phyloP scores from a whole-genome alignment of 176 grass and related monocot species.

The Dendrocalamus sinicus region DNA sequence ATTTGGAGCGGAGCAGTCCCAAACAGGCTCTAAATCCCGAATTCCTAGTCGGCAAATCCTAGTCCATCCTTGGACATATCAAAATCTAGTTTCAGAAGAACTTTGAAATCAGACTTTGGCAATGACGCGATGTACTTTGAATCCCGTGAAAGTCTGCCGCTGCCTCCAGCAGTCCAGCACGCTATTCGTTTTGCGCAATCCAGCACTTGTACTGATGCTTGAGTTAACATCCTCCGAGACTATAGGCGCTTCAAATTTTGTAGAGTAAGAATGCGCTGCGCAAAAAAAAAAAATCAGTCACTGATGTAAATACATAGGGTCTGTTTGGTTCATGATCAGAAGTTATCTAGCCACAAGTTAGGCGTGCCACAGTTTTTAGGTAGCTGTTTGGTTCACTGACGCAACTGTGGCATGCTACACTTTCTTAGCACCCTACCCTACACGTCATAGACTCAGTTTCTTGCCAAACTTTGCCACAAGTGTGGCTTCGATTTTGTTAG shows the following conservation, averaged over 20 bases:
- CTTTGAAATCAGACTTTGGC: neutral
- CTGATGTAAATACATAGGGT: neutral
- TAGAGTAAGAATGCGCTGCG: neutral
- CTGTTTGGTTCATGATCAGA: too few relatives aligned
- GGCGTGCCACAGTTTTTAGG: too few relatives aligned
- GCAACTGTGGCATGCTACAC: too few relatives aligned
- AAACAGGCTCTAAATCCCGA: too few relatives aligned
- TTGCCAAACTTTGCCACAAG: too few relatives aligned
- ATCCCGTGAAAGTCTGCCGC: neutral
- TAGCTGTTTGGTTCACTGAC: too few relatives aligned
- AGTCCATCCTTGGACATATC: neutral
- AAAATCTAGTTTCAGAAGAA: neutral
- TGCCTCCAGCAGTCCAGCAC: too few relatives aligned
- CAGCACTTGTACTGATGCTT: neutral
- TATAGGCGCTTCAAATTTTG: constrained; percentile 2
- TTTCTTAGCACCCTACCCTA: too few relatives aligned
- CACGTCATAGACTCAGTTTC: too few relatives aligned
- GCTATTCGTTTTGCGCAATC: neutral
- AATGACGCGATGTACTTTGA: neutral
- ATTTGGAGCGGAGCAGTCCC: too few relatives aligned
- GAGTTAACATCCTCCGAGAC: neutral
- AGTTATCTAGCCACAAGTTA: too few relatives aligned
- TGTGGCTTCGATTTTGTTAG: too few relatives aligned
- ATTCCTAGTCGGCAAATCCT: neutral
- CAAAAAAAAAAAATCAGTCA: neutral